Percentiles rank a stretch among this genome's conserved stretches.
Conservation (phyloP, 2,329 filamentous ascomycete species). For the Rasamsonia emersonii region DNA sequence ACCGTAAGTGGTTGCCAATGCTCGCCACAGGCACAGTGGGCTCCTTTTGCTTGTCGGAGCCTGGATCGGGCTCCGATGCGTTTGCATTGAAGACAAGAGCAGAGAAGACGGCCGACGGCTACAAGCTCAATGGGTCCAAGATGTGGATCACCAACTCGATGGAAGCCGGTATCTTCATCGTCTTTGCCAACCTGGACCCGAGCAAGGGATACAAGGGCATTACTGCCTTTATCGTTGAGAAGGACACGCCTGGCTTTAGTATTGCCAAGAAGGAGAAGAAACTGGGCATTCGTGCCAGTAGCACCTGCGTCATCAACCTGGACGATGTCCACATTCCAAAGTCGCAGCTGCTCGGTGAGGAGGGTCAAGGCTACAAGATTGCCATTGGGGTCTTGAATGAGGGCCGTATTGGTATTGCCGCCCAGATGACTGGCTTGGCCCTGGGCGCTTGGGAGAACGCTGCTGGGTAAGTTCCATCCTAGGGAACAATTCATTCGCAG, state of each 20-base stretch:
- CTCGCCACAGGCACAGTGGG: conserved; percentile 83
- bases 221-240: conserved; percentile 90
- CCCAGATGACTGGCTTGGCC: conserved; percentile 96
- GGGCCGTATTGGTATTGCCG: conserved; percentile 93
- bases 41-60: conserved; percentile 89
- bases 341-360: conserved; percentile 78
- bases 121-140: conserved; percentile 82
- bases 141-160: conserved; percentile 99
- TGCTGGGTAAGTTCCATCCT: conserved; percentile 49
- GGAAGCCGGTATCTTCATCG: conserved; percentile 91
- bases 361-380: conserved; percentile 95
- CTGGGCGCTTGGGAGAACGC: conserved; percentile 94
- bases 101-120: conserved; percentile 71
- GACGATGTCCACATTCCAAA: conserved; percentile 89
- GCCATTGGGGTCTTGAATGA: conserved; percentile 92
- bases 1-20: conserved; percentile 82
- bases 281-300: conserved; percentile 89
- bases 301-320: conserved; percentile 94
- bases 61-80: conserved; percentile 86
- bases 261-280: conserved; percentile 99
- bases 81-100: conserved; percentile 93
- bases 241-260: conserved; percentile 76
- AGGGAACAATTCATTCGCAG: background rate
- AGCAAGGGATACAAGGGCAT: conserved; percentile 95
- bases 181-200: conserved; percentile 92